Conservation (phyloP, 306 rosid genomes). For the Rosa persica region DNA sequence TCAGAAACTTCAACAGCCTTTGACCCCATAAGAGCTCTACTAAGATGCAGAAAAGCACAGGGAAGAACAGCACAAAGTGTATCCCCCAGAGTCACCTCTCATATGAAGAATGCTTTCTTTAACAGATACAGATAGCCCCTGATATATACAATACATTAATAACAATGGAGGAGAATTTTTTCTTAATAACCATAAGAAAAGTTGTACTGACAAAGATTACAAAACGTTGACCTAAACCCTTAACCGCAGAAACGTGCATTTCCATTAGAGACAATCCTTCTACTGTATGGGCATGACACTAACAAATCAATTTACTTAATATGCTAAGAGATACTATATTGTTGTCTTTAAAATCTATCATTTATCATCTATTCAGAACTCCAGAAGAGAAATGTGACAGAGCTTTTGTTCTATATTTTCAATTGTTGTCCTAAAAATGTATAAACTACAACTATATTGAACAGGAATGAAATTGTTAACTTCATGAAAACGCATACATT, state of each 20-base stretch:
- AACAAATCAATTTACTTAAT: not conserved
- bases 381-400: not conserved
- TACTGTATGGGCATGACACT: not conserved
- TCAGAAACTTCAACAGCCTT: slow-evolving; percentile 63
- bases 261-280: not conserved
- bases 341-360: not conserved
- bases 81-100: slow-evolving; percentile 70
- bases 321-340: not conserved
- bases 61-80: slow-evolving; percentile 75
- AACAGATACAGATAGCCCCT: slow-evolving; percentile 47
- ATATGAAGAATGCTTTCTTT: slow-evolving; percentile 48
- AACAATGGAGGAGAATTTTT: not conserved
- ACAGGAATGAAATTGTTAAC: not conserved
- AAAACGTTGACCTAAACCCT: not conserved
- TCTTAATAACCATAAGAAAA: not conserved
- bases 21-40: slow-evolving; percentile 52
- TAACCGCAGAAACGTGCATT: not conserved
- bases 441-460: not conserved
- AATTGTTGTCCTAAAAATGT: not conserved
- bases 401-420: not conserved
- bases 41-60: slow-evolving; percentile 76
- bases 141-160: slow-evolving; percentile 29
- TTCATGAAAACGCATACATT: not conserved
- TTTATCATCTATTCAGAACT: not conserved
- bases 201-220: not conserved